Conservation (phyloP, 164 flowering plant genomes). For the Vitis riparia region DNA sequence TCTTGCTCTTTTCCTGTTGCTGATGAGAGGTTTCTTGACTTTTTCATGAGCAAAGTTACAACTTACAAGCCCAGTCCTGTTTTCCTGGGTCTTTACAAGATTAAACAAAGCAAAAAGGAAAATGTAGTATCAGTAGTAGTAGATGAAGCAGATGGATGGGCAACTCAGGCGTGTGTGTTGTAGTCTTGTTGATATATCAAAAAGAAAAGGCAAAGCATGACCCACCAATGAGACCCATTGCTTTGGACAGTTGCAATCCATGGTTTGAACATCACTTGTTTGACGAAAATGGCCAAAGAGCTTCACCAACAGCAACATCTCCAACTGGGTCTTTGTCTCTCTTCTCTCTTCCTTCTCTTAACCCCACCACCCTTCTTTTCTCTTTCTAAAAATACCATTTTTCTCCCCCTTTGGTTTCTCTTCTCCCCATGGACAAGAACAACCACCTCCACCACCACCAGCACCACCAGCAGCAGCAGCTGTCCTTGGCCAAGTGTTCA, state of each 20-base stretch:
- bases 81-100: slow-evolving; percentile 15
- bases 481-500: slow-evolving; percentile 50
- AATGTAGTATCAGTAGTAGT: not conserved
- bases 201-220: slow-evolving; percentile 17
- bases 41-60: slow-evolving; percentile 5
- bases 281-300: slow-evolving; percentile 51
- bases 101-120: not conserved
- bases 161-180: not conserved
- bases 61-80: not conserved
- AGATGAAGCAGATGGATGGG: not conserved
- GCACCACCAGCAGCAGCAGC: slow-evolving; percentile 37
- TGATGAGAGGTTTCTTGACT: slow-evolving; percentile 9
- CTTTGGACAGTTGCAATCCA: slow-evolving; percentile 42
- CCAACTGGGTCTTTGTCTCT: slow-evolving; percentile 33
- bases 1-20: not conserved
- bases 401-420: slow-evolving; percentile 6
- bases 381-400: not conserved
- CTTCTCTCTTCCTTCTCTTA: slow-evolving; percentile 13
- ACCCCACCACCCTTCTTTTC: not conserved
- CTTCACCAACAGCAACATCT: slow-evolving; percentile 28
- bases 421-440: slow-evolving; percentile 38
- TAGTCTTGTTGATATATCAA: not conserved
- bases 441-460: slow-evolving; percentile 17
- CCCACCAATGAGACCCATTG: slow-evolving; percentile 46
- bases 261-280: slow-evolving; percentile 43